Conservation (phyloP, 176 grass and related monocot species). For the Calamus simplicifolius region DNA sequence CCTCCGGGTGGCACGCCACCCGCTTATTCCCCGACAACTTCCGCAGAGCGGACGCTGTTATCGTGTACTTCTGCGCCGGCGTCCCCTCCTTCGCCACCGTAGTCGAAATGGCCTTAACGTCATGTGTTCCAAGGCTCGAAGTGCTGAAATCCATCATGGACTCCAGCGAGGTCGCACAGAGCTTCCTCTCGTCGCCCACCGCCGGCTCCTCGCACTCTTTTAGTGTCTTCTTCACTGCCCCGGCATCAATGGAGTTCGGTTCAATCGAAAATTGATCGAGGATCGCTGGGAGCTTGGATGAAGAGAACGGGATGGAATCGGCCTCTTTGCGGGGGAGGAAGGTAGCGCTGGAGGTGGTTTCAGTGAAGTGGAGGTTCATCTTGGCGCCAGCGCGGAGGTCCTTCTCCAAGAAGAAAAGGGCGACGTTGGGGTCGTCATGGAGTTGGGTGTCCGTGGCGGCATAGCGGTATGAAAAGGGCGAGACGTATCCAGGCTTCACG, state of each 20-base stretch:
- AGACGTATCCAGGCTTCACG: no score
- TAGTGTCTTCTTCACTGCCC: background rate
- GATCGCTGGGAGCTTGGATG: no score
- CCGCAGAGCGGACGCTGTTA: no score
- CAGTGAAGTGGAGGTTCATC: constrained; percentile 44
- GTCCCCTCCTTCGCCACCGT: background rate
- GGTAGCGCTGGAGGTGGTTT: constrained; percentile 14
- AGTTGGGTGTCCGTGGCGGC: no score
- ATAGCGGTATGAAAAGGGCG: no score
- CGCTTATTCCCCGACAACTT: no score
- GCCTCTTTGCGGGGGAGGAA: constrained; percentile 51
- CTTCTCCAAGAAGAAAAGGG: constrained; percentile 72
- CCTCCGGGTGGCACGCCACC: no score
- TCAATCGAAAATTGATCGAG: constrained; percentile 43
- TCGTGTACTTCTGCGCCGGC: no score
- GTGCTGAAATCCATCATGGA: constrained; percentile 13
- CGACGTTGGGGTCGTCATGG: constrained; percentile 49
- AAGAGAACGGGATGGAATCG: constrained; percentile 66
- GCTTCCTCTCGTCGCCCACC: no score
- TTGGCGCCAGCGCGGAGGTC: no score
- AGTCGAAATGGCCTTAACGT: constrained; percentile 3
- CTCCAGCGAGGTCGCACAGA: no score
- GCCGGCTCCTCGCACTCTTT: constrained; percentile 7
- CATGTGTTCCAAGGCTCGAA: background rate
- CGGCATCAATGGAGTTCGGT: constrained; percentile 37